A percentile compares a stretch with the other conserved stretches of the same genome.
Conservation (phyloP, 257 asterid genomes). For the Jacaranda copaia region DNA sequence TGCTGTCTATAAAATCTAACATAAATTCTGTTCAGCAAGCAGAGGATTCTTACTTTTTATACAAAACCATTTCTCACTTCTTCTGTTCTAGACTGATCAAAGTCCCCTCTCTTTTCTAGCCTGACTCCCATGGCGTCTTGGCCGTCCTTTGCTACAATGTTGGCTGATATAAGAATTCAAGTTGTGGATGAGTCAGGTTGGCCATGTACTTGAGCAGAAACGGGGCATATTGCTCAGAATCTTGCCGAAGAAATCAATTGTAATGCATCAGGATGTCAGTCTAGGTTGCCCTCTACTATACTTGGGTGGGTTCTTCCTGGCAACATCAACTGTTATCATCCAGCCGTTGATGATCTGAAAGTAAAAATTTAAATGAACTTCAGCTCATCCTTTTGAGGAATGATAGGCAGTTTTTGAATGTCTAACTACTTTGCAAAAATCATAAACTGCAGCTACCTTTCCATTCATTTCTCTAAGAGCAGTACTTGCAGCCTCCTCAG, state of each 20-base stretch:
- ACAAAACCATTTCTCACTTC: background rate
- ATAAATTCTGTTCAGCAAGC: background rate
- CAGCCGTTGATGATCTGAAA: conserved; percentile 96
- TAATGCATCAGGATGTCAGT: conserved; percentile 44
- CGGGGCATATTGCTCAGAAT: background rate
- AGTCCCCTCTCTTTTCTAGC: background rate
- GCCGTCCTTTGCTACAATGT: background rate
- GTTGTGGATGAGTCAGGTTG: background rate
- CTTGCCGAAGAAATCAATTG: background rate
- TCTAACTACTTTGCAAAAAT: background rate
- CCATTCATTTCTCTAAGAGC: conserved; percentile 96
- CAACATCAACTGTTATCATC: conserved; percentile 97
- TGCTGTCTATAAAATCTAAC: background rate
- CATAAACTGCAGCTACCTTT: conserved; percentile 60
- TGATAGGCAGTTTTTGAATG: background rate
- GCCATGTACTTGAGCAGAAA: background rate
- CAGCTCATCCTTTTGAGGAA: conserved; percentile 1
- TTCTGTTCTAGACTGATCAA: background rate
- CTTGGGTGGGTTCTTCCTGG: conserved; percentile 75
- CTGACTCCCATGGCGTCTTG: background rate
- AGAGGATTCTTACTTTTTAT: background rate
- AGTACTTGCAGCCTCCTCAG: conserved; percentile 80
- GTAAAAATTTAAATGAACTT: conserved; percentile 10
- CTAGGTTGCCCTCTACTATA: conserved; percentile 58
- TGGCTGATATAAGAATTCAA: background rate